phyloP scores from a whole-genome alignment of 768 basidiomycete species.

The Guyanaporus albipodus region DNA sequence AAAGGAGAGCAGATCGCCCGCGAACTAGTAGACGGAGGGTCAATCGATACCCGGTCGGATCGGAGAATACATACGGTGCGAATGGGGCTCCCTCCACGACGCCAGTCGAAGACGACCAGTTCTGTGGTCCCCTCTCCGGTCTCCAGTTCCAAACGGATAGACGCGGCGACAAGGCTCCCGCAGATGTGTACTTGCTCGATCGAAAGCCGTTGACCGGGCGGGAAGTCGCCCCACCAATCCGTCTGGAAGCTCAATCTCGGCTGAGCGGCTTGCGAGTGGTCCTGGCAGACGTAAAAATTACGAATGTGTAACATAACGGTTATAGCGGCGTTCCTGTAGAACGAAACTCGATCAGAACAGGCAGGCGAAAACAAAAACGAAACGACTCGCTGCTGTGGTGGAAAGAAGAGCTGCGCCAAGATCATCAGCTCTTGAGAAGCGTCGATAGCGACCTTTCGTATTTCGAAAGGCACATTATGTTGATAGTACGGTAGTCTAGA shows the following conservation, averaged over 20 bases:
- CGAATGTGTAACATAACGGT: constrained; percentile 43
- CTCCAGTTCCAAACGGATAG: constrained; percentile 30
- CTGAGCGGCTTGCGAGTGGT: constrained; percentile 43
- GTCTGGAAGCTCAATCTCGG: constrained; percentile 28
- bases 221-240: constrained; percentile 33
- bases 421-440: constrained; percentile 29
- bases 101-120: constrained; percentile 29
- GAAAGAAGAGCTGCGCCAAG: constrained; percentile 28
- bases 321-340: constrained; percentile 25
- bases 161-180: constrained; percentile 22
- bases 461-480: constrained; percentile 32
- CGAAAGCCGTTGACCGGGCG: constrained; percentile 31
- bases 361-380: background rate
- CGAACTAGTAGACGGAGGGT: constrained; percentile 15
- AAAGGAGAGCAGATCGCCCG: constrained; percentile 31
- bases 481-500: constrained; percentile 28
- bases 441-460: constrained; percentile 33
- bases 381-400: constrained; percentile 24
- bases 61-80: constrained; percentile 21
- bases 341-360: background rate
- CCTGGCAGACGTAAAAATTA: constrained; percentile 52
- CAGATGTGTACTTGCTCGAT: constrained; percentile 29
- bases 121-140: constrained; percentile 32
- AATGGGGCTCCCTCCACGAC: constrained; percentile 23
- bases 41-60: background rate